Conservation (phyloP, 139 green algal species). For the Closterium sp. region DNA sequence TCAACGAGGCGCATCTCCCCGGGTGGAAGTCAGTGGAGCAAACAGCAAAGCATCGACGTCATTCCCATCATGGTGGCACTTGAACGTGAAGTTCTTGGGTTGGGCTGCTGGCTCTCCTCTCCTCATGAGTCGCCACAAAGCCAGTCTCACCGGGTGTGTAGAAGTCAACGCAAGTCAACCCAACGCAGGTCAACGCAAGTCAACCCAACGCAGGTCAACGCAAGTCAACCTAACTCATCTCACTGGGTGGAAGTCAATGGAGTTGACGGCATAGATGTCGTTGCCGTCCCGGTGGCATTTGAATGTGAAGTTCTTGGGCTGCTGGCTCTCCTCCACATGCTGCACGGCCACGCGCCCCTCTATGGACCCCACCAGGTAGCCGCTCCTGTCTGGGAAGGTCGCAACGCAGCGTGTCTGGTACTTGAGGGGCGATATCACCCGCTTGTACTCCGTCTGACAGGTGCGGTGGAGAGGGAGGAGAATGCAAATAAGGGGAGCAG, state of each 20-base stretch:
- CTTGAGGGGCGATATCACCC: conserved; percentile 87
- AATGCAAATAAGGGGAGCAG: neutral
- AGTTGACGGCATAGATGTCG: neutral
- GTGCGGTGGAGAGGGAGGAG: neutral
- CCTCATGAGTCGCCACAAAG: too few relatives aligned
- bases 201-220: too few relatives aligned
- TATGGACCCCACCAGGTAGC: conserved; percentile 89
- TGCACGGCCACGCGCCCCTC: conserved; percentile 94
- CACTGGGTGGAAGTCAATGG: neutral
- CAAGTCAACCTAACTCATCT: too few relatives aligned
- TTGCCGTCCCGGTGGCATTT: conserved; percentile 51
- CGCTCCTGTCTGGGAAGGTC: conserved; percentile 83
- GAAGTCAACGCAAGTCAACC: too few relatives aligned
- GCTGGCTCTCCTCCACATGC: conserved; percentile 82
- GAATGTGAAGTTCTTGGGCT: conserved; percentile 86
- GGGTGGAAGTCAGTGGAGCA: conserved; percentile 76
- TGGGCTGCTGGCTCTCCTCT: too few relatives aligned
- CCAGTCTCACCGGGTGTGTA: neutral
- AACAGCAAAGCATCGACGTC: conserved; percentile 95
- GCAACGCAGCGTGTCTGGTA: conserved; percentile 91
- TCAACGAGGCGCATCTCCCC: neutral
- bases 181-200: too few relatives aligned
- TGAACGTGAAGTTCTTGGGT: neutral
- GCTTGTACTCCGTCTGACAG: conserved; percentile 75
- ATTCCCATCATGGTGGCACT: conserved; percentile 77